These are phyloP conservation scores for Penstemon davidsonii DNA, from an alignment of 257 asterid species.

Conservation along the genomic window DNA sequence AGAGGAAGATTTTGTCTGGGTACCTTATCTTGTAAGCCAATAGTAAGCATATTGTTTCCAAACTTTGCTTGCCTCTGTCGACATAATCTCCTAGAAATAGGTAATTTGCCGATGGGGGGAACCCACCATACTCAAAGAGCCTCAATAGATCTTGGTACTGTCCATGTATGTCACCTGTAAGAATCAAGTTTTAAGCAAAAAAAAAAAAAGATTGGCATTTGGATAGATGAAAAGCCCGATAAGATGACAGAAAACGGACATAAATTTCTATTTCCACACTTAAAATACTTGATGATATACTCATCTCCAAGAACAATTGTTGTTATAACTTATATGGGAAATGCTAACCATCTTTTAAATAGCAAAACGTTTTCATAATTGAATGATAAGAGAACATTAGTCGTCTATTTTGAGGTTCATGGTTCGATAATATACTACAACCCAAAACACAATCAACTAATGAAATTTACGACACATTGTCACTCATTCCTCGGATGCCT, in stretches of 20 bases:
- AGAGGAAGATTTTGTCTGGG: not conserved
- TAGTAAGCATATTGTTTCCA: not conserved
- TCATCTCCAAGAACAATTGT: not conserved
- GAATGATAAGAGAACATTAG: constrained; percentile 1
- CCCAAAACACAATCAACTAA: too few relatives aligned
- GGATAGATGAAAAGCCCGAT: not conserved
- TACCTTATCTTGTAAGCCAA: not conserved
- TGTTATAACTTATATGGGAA: not conserved
- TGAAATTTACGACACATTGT: not conserved
- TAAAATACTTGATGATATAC: not conserved
- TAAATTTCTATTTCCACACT: not conserved
- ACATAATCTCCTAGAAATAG: not conserved
- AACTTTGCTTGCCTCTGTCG: not conserved
- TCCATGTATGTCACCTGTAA: not conserved
- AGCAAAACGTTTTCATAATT: not conserved
- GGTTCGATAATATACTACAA: too few relatives aligned
- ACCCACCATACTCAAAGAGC: not conserved
- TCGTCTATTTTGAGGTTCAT: not conserved
- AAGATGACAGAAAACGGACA: not conserved
- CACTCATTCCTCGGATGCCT: too few relatives aligned
- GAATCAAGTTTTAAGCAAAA: not conserved
- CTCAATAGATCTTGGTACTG: not conserved
- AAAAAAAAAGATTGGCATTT: not conserved
- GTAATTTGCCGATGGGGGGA: not conserved
- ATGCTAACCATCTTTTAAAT: not conserved